Percentiles rank a stretch among this genome's conserved stretches.
Conservation (phyloP, 2,329 filamentous ascomycete species). For the Aplosporella prunicola region DNA sequence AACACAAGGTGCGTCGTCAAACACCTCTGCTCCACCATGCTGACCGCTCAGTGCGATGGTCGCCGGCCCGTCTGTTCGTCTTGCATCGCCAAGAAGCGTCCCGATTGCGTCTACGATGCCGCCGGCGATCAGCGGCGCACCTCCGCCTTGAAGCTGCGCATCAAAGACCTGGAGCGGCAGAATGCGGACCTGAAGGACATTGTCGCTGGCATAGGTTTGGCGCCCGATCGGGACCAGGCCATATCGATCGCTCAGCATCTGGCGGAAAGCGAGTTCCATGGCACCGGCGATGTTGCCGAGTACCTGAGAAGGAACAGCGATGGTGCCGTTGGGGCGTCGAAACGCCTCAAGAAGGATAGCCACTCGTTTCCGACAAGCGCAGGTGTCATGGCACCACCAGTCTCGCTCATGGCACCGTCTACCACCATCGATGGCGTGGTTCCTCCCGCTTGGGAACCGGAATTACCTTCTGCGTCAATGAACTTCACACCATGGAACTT, state of each 20-base stretch:
- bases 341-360: no score
- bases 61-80: slow-evolving; percentile 12
- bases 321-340: no score
- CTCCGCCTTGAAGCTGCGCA: slow-evolving; percentile 12
- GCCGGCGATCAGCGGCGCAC: slow-evolving; percentile 14
- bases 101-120: slow-evolving; percentile 14
- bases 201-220: slow-evolving; percentile 2
- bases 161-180: slow-evolving; percentile 4
- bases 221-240: slow-evolving; percentile 1
- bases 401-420: no score
- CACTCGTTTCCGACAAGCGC: no score
- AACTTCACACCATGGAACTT: no score
- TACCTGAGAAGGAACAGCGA: neutral
- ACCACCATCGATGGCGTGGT: no score
- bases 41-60: slow-evolving; percentile 12
- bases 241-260: slow-evolving; percentile 2
- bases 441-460: no score
- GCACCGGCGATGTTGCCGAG: neutral
- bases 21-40: neutral
- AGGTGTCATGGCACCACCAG: no score
- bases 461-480: no score
- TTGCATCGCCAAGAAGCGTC: slow-evolving; percentile 10
- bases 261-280: neutral
- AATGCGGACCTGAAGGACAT: slow-evolving; percentile 6
- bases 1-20: slow-evolving; percentile 14